Evolutionary conservation across 371 early-diverging fungal genomes (phyloP).

Genomic region (Mortierella sp.): DNA sequence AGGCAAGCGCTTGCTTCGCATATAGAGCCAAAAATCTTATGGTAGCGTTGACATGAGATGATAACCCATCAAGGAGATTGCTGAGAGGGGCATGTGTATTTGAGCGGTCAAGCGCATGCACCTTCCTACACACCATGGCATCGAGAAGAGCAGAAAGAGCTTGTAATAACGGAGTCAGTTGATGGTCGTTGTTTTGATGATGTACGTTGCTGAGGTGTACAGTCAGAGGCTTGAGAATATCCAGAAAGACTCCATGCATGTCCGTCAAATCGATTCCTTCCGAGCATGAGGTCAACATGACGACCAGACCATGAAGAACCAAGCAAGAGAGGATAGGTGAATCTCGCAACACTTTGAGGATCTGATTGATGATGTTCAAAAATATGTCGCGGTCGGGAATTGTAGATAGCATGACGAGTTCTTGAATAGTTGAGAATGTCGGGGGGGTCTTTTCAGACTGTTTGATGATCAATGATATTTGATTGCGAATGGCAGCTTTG

Average conservation of each 20-base stretch:
- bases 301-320: background rate
- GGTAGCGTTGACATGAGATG: background rate
- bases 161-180: background rate
- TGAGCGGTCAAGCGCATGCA: background rate
- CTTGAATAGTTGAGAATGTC: background rate
- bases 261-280: background rate
- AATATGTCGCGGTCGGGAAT: background rate
- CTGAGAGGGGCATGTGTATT: background rate
- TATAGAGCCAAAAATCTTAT: background rate
- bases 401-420: background rate
- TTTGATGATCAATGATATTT: too few species aligned
- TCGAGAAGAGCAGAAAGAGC: background rate
- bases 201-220: background rate
- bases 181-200: background rate
- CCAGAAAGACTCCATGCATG: background rate
- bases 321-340: background rate
- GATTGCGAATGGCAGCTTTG: too few species aligned
- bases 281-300: background rate
- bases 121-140: constrained; percentile 3
- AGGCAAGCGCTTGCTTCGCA: constrained; percentile 3
- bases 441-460: too few species aligned
- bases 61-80: background rate
- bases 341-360: background rate
- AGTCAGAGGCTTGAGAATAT: background rate
- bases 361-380: background rate